These are phyloP conservation scores for Ceratocystis albifundus DNA, from an alignment of 2,329 filamentous ascomycete species.

Conservation along the genomic window DNA sequence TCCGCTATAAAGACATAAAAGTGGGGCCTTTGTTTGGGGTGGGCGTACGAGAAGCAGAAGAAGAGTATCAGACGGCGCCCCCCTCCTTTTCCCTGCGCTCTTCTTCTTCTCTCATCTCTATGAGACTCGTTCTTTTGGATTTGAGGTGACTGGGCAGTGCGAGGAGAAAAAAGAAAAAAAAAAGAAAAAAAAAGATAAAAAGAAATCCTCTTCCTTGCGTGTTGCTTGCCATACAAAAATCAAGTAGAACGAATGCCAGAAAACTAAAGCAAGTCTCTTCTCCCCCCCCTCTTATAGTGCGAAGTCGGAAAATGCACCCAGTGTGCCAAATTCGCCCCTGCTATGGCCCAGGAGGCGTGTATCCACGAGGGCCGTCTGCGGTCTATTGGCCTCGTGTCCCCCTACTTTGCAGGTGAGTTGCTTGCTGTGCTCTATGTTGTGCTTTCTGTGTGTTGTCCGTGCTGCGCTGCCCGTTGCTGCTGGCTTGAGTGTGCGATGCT, in stretches of 20 bases:
- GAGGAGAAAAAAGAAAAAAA: neutral
- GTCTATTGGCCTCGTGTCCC: conserved; percentile 15
- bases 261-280: neutral
- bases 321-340: conserved; percentile 19
- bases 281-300: conserved; percentile 19
- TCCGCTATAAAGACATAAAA: neutral
- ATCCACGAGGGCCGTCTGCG: conserved; percentile 17
- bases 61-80: neutral
- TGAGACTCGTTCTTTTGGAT: neutral
- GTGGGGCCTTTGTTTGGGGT: conserved; percentile 3
- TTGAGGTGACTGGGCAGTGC: neutral
- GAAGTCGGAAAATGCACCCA: conserved; percentile 14
- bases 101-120: neutral
- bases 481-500: neutral
- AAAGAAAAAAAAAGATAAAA: neutral
- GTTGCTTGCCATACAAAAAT: neutral
- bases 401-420: conserved; percentile 16
- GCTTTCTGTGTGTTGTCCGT: neutral
- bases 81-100: conserved; percentile 2
- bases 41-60: neutral
- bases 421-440: neutral
- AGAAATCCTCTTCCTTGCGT: neutral
- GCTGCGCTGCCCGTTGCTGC: neutral
- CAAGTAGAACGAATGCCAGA: neutral
- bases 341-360: conserved; percentile 14